These are phyloP conservation scores for Eucalyptus cloeziana DNA, from an alignment of 345 rosid genomes.

Conservation along the genomic window DNA sequence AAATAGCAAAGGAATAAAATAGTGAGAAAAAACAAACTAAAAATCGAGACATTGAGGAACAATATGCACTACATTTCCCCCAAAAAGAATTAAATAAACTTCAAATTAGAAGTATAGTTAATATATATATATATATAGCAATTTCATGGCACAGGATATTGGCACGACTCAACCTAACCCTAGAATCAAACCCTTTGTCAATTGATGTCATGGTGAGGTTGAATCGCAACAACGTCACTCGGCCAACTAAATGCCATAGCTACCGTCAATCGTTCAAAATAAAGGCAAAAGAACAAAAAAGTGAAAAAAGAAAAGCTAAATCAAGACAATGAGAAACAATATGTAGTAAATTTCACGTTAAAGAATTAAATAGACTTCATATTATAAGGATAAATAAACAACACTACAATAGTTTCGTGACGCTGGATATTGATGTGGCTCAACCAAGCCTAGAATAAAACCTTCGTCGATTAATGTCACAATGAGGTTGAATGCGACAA, in stretches of 20 bases:
- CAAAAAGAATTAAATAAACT: background rate
- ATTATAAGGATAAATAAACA: background rate
- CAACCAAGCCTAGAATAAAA: background rate
- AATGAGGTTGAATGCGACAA: background rate
- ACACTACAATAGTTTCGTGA: background rate
- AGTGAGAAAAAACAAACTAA: background rate
- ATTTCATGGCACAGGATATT: rapidly evolving
- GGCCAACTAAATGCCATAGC: background rate
- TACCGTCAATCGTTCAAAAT: background rate
- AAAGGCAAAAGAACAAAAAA: background rate
- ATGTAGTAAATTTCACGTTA: background rate
- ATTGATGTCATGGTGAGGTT: background rate
- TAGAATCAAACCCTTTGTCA: background rate
- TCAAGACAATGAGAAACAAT: background rate
- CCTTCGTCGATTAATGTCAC: background rate
- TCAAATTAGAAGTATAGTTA: background rate
- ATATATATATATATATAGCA: background rate
- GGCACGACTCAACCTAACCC: background rate
- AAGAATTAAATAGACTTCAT: background rate
- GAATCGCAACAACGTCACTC: background rate
- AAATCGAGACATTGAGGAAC: background rate
- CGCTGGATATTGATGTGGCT: background rate
- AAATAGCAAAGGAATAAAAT: background rate
- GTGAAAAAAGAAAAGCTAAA: background rate
- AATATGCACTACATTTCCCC: background rate